Conservation (phyloP, 2,329 filamentous ascomycete species). For the Nakataea oryzae region DNA sequence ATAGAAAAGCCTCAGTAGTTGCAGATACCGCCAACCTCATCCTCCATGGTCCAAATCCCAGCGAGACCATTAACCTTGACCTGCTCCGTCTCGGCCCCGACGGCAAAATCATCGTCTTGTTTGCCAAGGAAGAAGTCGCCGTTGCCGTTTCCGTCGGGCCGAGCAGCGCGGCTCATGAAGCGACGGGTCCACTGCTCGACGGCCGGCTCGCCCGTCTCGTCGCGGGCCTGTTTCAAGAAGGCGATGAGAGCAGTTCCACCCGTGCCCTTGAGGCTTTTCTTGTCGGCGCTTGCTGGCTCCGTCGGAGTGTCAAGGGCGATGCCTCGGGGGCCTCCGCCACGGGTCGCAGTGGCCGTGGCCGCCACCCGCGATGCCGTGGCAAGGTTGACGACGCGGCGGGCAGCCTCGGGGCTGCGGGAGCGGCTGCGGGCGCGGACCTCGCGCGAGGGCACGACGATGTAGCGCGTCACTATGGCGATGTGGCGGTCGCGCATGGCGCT, state of each 20-base stretch:
- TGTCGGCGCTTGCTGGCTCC: constrained; percentile 18
- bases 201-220: constrained; percentile 90
- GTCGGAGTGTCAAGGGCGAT: constrained; percentile 17
- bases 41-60: constrained; percentile 81
- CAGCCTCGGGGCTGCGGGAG: constrained; percentile 43
- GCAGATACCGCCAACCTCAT: constrained; percentile 58
- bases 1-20: constrained; percentile 27
- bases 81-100: constrained; percentile 27
- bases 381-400: constrained; percentile 46
- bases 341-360: constrained; percentile 4
- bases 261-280: constrained; percentile 67
- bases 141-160: constrained; percentile 14
- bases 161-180: constrained; percentile 37
- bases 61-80: constrained; percentile 58
- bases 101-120: constrained; percentile 28
- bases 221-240: constrained; percentile 90
- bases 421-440: constrained; percentile 57
- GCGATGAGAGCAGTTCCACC: constrained; percentile 90
- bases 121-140: constrained; percentile 51
- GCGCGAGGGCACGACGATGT: constrained; percentile 83
- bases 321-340: constrained; percentile 8
- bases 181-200: constrained; percentile 54
- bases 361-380: constrained; percentile 38
- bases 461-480: constrained; percentile 90
- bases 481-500: constrained; percentile 77